These are phyloP conservation scores for Fragaria vesca DNA, from an alignment of 306 rosid species.

Conservation along the genomic window DNA sequence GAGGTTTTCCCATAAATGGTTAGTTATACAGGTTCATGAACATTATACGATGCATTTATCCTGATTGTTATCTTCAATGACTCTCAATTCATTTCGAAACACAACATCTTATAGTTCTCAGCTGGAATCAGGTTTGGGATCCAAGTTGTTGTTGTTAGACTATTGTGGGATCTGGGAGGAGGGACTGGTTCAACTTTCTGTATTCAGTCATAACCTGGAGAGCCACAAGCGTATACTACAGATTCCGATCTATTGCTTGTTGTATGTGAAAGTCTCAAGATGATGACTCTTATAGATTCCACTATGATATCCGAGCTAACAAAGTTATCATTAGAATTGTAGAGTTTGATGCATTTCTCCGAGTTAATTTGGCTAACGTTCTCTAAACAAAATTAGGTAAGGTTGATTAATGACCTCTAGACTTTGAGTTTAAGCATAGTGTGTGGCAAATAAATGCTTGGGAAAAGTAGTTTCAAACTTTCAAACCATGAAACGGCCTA, in stretches of 20 bases:
- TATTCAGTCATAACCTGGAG: background rate
- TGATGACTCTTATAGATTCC: no score
- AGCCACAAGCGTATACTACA: background rate
- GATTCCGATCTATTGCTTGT: no score
- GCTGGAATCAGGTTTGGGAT: background rate
- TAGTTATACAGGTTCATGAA: conserved; percentile 5
- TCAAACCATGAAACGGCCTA: no score
- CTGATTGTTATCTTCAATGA: background rate
- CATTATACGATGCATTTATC: background rate
- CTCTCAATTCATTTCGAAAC: background rate
- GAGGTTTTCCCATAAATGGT: background rate
- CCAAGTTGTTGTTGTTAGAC: background rate
- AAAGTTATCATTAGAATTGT: no score
- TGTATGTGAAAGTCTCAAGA: no score
- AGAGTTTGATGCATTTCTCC: no score
- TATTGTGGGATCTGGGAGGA: background rate
- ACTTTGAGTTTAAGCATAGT: background rate
- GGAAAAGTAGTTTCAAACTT: no score
- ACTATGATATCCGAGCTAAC: no score
- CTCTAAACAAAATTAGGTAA: no score
- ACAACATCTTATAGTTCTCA: background rate
- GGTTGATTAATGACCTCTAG: no score
- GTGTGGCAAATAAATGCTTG: no score
- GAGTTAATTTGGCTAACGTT: no score
- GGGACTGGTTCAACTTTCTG: background rate